These are phyloP conservation scores for Vigna mungo DNA, from an alignment of 306 rosid species.

Conservation along the genomic window DNA sequence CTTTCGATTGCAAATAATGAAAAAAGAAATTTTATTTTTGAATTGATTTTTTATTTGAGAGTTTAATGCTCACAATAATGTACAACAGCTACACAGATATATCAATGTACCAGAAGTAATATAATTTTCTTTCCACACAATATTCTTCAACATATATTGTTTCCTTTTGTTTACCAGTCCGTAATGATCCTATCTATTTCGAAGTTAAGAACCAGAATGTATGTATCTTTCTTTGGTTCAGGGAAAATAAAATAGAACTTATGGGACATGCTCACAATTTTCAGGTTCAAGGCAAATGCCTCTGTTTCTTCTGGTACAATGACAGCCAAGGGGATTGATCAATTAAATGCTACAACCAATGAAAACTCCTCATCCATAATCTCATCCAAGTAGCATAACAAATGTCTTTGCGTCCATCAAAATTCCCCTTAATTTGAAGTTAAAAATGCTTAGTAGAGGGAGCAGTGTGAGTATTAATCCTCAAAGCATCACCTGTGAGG, in stretches of 20 bases:
- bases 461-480: background rate
- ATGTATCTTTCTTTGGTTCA: too few relatives aligned
- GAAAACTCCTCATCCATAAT: background rate
- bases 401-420: background rate
- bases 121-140: background rate
- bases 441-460: background rate
- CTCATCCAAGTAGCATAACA: background rate
- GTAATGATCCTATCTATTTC: too few relatives aligned
- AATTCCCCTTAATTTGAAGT: background rate
- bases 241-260: background rate
- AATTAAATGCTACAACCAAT: background rate
- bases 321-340: background rate
- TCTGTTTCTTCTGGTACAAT: background rate
- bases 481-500: slow-evolving; percentile 9
- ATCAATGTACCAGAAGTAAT: background rate
- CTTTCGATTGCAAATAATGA: too few relatives aligned
- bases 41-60: too few relatives aligned
- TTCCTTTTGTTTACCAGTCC: background rate
- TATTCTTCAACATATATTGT: background rate
- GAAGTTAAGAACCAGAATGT: too few relatives aligned
- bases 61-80: too few relatives aligned
- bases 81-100: too few relatives aligned
- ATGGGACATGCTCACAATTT: background rate
- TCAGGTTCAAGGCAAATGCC: background rate
- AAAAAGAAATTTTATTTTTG: too few relatives aligned